These are phyloP conservation scores for Ogataea pini DNA, from an alignment of 805 yeast species.

Conservation along the genomic window DNA sequence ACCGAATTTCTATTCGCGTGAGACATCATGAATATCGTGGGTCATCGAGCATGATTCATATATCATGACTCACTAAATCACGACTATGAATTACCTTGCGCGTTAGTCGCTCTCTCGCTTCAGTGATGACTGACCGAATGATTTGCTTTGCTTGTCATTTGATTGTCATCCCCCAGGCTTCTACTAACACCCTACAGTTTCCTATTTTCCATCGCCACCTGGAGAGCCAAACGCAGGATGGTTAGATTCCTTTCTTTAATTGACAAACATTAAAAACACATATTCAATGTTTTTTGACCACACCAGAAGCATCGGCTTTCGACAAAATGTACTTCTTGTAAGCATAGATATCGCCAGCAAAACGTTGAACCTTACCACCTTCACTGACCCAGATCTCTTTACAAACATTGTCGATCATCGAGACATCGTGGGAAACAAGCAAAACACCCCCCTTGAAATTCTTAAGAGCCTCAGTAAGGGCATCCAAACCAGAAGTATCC, in stretches of 20 bases:
- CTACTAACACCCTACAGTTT: slow-evolving; percentile 6
- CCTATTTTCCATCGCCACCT: slow-evolving; percentile 14
- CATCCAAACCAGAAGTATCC: slow-evolving; percentile 98
- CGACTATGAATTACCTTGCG: too few relatives aligned
- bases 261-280: neutral
- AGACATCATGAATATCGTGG: too few relatives aligned
- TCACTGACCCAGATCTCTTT: slow-evolving; percentile 96
- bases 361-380: slow-evolving; percentile 72
- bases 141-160: too few relatives aligned
- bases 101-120: too few relatives aligned
- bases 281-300: slow-evolving; percentile 75
- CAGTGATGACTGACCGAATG: neutral
- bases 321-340: slow-evolving; percentile 86
- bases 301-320: slow-evolving; percentile 81
- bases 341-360: slow-evolving; percentile 80
- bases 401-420: slow-evolving; percentile 85
- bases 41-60: too few relatives aligned
- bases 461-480: slow-evolving; percentile 84
- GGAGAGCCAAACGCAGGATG: slow-evolving; percentile 12
- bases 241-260: slow-evolving; percentile 4
- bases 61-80: too few relatives aligned
- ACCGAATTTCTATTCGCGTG: too few relatives aligned
- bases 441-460: slow-evolving; percentile 93
- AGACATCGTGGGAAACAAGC: slow-evolving; percentile 97
- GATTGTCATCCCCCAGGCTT: neutral